Conservation (phyloP, 139 green algal genomes). For the Diplosphaera chodatii region DNA sequence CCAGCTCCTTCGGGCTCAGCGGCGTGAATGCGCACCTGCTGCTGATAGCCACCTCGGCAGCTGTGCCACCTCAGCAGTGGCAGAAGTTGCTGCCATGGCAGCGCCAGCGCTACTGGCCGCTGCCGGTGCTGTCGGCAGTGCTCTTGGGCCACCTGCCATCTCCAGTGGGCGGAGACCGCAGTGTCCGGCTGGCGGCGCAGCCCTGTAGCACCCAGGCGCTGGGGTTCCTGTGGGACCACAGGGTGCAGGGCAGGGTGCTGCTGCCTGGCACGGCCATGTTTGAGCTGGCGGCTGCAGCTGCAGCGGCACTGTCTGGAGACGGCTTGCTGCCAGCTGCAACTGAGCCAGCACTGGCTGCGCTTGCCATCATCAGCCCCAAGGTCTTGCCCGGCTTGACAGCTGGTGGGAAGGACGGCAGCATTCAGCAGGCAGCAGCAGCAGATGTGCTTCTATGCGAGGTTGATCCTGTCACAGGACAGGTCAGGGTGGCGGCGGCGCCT, state of each 20-base stretch:
- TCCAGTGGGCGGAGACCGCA: neutral
- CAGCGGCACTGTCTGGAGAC: neutral
- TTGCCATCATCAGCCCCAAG: neutral
- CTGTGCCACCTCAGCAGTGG: neutral
- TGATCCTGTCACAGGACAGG: neutral
- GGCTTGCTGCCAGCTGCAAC: neutral
- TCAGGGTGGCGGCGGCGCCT: neutral
- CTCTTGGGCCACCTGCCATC: slow-evolving; percentile 4
- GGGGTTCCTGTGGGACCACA: slow-evolving; percentile 47
- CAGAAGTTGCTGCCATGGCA: slow-evolving; percentile 6
- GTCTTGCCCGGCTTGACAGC: neutral
- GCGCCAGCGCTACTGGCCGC: slow-evolving; percentile 7
- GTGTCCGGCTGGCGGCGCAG: neutral
- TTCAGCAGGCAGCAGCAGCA: neutral
- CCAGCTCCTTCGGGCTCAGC: slow-evolving; percentile 79
- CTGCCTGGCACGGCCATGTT: slow-evolving; percentile 50
- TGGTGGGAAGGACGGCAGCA: neutral
- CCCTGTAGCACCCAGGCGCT: neutral
- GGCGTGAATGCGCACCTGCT: slow-evolving; percentile 71
- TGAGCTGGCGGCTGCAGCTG: slow-evolving; percentile 44
- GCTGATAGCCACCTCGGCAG: neutral
- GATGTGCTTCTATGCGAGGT: neutral
- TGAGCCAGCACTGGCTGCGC: neutral
- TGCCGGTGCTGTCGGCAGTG: neutral
- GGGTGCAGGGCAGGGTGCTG: slow-evolving; percentile 17